These are phyloP conservation scores for Curvularia sp. DNA, from an alignment of 2,329 filamentous ascomycete species.

Conservation along the genomic window DNA sequence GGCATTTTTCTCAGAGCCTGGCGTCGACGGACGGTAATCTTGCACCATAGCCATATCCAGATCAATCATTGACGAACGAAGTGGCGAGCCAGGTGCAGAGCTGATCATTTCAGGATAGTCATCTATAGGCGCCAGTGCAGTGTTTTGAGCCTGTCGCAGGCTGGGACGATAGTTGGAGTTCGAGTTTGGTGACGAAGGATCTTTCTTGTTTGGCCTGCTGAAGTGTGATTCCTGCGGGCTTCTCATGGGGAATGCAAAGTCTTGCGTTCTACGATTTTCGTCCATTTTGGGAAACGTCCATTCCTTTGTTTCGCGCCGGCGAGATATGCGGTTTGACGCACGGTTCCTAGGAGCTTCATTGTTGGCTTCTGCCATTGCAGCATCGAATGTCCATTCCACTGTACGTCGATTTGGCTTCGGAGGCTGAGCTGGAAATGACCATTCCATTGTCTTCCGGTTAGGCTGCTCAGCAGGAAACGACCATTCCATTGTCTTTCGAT, in stretches of 20 bases:
- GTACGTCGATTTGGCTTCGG: constrained; percentile 52
- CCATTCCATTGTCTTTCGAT: constrained; percentile 56
- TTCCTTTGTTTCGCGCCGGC: constrained; percentile 45
- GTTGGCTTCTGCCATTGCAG: constrained; percentile 51
- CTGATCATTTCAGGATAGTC: constrained; percentile 47
- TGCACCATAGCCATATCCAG: constrained; percentile 50
- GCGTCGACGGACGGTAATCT: constrained; percentile 54
- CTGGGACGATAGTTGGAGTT: constrained; percentile 36
- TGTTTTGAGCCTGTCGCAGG: constrained; percentile 52
- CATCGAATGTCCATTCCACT: constrained; percentile 58
- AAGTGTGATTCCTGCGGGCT: constrained; percentile 38
- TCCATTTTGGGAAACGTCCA: constrained; percentile 36
- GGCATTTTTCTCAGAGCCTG: constrained; percentile 49
- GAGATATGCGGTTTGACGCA: constrained; percentile 40
- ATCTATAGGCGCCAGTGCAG: constrained; percentile 49
- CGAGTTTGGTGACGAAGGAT: no score
- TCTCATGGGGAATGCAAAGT: constrained; percentile 44
- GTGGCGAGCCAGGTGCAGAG: constrained; percentile 44
- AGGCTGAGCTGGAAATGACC: constrained; percentile 56
- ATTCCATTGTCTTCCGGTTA: constrained; percentile 58
- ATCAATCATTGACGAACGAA: constrained; percentile 56
- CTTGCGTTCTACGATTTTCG: constrained; percentile 41
- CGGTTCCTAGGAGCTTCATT: constrained; percentile 41
- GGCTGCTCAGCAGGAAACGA: constrained; percentile 52
- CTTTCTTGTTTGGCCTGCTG: not conserved